Conservation (phyloP, 306 rosid species). For the Pyrus betulifolia region DNA sequence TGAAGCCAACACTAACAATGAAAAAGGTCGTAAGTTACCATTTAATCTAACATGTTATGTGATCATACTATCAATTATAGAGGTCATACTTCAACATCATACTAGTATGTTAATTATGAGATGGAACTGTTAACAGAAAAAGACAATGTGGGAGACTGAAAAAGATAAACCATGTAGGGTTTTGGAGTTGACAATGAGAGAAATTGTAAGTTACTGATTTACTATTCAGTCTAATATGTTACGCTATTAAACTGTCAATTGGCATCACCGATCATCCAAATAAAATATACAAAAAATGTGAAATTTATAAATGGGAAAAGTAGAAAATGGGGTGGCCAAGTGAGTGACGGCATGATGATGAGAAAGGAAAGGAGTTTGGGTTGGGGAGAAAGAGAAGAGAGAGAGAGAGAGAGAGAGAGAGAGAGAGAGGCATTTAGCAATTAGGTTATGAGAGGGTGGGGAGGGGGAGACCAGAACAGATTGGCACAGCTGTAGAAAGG, state of each 20-base stretch:
- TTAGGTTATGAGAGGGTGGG: not conserved
- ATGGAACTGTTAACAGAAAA: not conserved
- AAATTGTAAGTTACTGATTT: not conserved
- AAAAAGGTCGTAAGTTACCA: not conserved
- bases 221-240: not conserved
- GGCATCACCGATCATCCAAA: not conserved
- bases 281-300: not conserved
- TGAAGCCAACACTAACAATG: not conserved
- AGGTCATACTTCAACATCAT: not conserved
- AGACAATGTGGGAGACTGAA: not conserved
- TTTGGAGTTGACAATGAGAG: not conserved
- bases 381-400: no score
- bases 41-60: not conserved
- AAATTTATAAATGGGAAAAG: not conserved
- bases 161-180: not conserved
- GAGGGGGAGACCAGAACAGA: conserved; percentile 25
- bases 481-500: conserved; percentile 26
- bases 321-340: not conserved
- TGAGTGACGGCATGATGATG: not conserved
- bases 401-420: not conserved
- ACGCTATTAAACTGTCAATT: not conserved
- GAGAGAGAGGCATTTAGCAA: not conserved
- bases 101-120: not conserved
- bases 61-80: not conserved
- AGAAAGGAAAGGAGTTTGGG: not conserved